These are phyloP conservation scores for Adansonia gregorii DNA, from an alignment of 441 rosid genomes.

Conservation along the genomic window DNA sequence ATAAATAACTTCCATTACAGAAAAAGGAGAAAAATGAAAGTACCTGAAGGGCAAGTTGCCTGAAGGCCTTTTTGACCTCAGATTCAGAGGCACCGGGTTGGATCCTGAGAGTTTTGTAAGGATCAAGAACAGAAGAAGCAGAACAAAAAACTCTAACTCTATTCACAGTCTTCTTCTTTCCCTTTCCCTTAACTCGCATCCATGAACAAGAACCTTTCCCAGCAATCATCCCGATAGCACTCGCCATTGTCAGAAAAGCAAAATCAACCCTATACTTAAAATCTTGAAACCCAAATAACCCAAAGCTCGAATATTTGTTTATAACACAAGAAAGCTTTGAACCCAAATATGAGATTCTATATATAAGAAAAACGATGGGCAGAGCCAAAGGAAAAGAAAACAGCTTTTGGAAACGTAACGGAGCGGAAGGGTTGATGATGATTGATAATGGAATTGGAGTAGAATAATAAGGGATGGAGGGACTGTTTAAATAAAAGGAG, in stretches of 20 bases:
- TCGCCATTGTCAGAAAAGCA: slow-evolving; percentile 5
- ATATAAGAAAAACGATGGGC: not conserved
- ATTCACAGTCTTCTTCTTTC: slow-evolving; percentile 33
- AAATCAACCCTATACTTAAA: not conserved
- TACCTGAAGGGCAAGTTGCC: slow-evolving; percentile 85
- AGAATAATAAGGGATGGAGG: not conserved
- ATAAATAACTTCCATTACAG: not conserved
- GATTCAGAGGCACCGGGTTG: slow-evolving; percentile 79
- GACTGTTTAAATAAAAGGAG: not conserved
- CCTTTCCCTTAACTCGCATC: slow-evolving; percentile 30
- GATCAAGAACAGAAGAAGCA: slow-evolving; percentile 58
- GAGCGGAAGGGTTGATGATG: not conserved
- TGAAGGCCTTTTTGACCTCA: slow-evolving; percentile 85
- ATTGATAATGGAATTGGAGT: not conserved
- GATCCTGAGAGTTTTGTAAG: slow-evolving; percentile 73
- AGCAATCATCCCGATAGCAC: slow-evolving; percentile 1
- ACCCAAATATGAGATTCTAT: not conserved
- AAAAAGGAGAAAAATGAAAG: not conserved
- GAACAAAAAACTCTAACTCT: slow-evolving; percentile 46
- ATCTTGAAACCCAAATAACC: not conserved
- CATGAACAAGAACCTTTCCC: slow-evolving; percentile 16
- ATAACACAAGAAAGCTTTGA: not conserved
- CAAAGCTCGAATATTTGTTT: not conserved
- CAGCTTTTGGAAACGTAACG: not conserved
- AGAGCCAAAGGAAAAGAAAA: not conserved